Base-by-base conservation (phyloP, 106 monocot species). In the Acanthochlamys bracteata region DNA sequence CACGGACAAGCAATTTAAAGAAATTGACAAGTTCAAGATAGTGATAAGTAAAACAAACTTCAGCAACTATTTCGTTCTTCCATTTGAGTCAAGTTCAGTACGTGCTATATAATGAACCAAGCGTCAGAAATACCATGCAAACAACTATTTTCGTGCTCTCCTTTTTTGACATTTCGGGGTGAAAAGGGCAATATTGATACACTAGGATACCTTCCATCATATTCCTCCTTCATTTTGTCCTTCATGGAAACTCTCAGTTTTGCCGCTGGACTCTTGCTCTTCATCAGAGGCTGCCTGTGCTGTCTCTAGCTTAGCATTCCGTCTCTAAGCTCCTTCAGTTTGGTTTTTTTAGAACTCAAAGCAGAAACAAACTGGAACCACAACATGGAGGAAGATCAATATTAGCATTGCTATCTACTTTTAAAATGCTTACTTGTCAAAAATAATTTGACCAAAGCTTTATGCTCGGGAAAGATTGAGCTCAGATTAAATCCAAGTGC, bases 321-420 rank as follows among this genome's bases (percentile, higher is more conserved):
- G 39, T 90, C 90, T 68, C 84, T 79, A 53, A 95, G 82, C 41
- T 90, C 79, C 76, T 84, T 82, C 39, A 95, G 67, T 55, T 90
- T 95, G 56, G 82, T 69, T 66, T 95, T 95, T 71, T 95, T 95
- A 14, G 94, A 90, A 69, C 90, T 95, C 60, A 87, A 63, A 25
- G 84, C 73, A 17, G 64, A 75, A 43, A 87, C 81, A 84, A 95
- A 95, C 90, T 90, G 54, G 42, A 65, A 68, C 39, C 43, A 73
- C 15, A 52, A 51, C 7, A 42, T 53, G 15, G 11, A 66, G 41
- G 60, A 21, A 7, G 24, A 14, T 20, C 24, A 21, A 43, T 26
- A 49, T 12, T 49, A 43, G 51, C 12, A n/a, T n/a, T 13, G 12
- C 16, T 12, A 52, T 53, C 4, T 17, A 33, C 4, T 33, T 33